Evolutionary conservation across 2,329 filamentous ascomycete genomes (phyloP).

Genomic region (Aphanocladium album): DNA sequence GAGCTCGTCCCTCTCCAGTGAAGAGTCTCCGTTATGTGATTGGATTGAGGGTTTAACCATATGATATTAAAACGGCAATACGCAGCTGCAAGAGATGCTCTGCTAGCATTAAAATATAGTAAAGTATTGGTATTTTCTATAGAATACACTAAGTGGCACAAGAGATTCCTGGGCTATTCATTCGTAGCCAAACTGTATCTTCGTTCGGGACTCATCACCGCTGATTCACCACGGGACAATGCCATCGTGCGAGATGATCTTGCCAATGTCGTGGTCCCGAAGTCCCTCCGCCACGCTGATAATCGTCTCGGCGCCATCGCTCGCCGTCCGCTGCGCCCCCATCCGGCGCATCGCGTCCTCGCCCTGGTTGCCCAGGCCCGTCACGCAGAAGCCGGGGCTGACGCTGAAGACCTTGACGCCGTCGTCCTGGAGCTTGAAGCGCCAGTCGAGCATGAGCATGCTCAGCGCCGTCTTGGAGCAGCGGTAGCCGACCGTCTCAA

Average conservation of each 20-base stretch:
- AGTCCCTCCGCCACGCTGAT: conserved; percentile 37
- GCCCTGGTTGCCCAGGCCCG: conserved; percentile 27
- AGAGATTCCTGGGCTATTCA: too few species aligned
- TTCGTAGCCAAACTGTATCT: neutral
- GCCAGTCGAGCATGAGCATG: conserved; percentile 45
- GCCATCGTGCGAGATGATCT: conserved; percentile 22
- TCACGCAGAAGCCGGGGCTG: conserved; percentile 36
- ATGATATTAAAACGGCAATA: too few species aligned
- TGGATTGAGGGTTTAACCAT: too few species aligned
- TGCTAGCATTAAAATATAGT: too few species aligned
- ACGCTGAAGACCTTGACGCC: conserved; percentile 37
- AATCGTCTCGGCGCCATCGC: conserved; percentile 27
- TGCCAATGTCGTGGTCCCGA: conserved; percentile 35
- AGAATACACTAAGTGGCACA: too few species aligned
- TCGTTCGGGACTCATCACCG: neutral
- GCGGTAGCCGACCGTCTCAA: conserved; percentile 28
- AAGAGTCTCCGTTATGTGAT: too few species aligned
- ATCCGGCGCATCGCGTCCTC: conserved; percentile 15
- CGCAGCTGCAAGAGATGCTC: too few species aligned
- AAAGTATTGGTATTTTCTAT: too few species aligned
- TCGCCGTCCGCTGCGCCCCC: conserved; percentile 12
- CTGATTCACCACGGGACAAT: neutral
- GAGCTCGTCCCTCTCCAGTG: too few species aligned
- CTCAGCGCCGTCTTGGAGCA: conserved; percentile 40
- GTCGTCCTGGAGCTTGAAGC: conserved; percentile 31